Base-by-base conservation (phyloP, 495 filamentous ascomycete genomes). In the Thermochaetoides thermophila region DNA sequence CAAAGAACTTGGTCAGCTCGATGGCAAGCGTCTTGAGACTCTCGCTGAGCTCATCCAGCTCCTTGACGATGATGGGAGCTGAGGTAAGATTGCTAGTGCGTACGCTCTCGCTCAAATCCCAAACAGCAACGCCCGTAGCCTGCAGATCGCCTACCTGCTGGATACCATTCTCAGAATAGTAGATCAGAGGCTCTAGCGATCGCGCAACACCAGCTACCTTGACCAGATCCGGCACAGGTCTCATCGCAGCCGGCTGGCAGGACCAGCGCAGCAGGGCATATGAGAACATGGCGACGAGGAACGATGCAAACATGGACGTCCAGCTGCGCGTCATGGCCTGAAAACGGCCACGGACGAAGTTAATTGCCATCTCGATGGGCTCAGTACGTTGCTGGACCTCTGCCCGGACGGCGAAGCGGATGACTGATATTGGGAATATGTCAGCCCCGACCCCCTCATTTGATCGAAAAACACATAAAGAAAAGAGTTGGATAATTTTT, bases 41-140 rank as follows among this genome's bases (percentile, higher is more conserved):
- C 34, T 91, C 82, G 33, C 76, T 81, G 15, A 93, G 61, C 29
- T 76, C 76, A 45, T 92, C 84, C 13, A 94, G 69, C 43, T 84
- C 78, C 39, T 71, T 61, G 13, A 89, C 83, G 29, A 94, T 93
- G 44, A 81, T 73, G 3, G 81, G 78, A 12, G 81, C 81, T 25
- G 76, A 81, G 10, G 81, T 85, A 76, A 93, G 82, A 45, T 92
- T 89, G 25, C 83, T 80, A n/a, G 67, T 70, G 21, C 85, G 74
- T 32, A 93, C 76, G 30, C 74, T 85, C 57, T 93, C 85, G 27
- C 81, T 79, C 4, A 94, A 65, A 53, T 94, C 85, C 81, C 83
- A 89, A 13, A 94, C 84, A 0, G 85, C 85, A 5, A 91, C 75
- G 21, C 83, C 78, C 0, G 84, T 89, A 27, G 89, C 83, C 50